Percentiles rank a stretch among this genome's conserved stretches.
Conservation (phyloP, 2,329 filamentous ascomycete genomes). For the Harringtonia lauricola region DNA sequence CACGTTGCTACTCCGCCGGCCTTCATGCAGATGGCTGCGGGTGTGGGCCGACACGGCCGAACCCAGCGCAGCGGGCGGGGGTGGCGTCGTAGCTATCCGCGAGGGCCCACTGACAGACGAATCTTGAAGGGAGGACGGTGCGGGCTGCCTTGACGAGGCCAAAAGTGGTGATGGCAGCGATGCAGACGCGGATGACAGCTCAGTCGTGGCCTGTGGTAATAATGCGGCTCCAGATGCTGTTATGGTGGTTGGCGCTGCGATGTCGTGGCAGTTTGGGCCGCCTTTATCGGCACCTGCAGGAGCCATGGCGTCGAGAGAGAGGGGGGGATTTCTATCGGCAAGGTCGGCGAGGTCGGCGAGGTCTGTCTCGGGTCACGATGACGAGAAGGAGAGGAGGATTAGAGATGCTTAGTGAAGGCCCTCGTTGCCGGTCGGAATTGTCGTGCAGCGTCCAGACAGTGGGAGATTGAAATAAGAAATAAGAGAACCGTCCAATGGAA, state of each 20-base stretch:
- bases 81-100: conserved; percentile 9
- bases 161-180: too few relatives aligned
- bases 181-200: too few relatives aligned
- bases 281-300: background rate
- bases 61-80: conserved; percentile 1
- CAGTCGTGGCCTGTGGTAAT: background rate
- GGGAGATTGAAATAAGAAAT: too few relatives aligned
- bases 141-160: background rate
- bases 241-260: background rate
- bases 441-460: too few relatives aligned
- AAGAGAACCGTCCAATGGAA: too few relatives aligned
- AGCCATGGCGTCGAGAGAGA: background rate
- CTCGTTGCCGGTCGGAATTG: too few relatives aligned
- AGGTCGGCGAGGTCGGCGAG: too few relatives aligned
- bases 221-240: background rate
- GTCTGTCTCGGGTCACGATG: too few relatives aligned
- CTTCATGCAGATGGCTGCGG: conserved; percentile 5
- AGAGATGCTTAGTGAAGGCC: too few relatives aligned
- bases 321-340: too few relatives aligned
- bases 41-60: background rate
- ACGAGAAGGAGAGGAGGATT: too few relatives aligned
- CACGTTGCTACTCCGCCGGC: conserved; percentile 3
- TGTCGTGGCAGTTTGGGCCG: background rate
- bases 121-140: background rate
- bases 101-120: background rate